Base-by-base conservation (phyloP, 257 asterid genomes). In the Solanum pinnatisectum region DNA sequence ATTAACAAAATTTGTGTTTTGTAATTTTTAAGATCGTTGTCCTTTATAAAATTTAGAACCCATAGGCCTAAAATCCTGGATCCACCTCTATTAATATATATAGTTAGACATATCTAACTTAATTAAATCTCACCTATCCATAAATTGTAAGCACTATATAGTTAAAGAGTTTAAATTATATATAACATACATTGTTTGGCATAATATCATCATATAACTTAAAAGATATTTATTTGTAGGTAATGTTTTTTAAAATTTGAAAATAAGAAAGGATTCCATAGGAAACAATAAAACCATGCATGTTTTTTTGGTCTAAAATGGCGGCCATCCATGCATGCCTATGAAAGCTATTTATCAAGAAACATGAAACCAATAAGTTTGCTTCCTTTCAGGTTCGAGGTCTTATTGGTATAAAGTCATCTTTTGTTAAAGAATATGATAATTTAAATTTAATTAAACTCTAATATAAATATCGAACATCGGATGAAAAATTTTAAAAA, bases 271-370 rank as follows among this genome's bases (percentile, higher is more conserved):
- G 73, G 73, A 25, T 65, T 65, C 35, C 73, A 67, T n/a, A 27
- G 33, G 7, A 65, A 65, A 67, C 35, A 67, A 70, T 33, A 25
- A 36, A 73, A 73, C 27, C 13, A 9, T 73, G 30, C 49, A 36
- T 36, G 49, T 13, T 73, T 87, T 87, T 85, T 71, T 44, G 84
- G 94, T 56, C 65, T 56, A 18, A 90, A 88, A 85, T 92, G 90
- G 88, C 95, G 93, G 95, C 92, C 92, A 90, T 91, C 7, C 2
- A 56, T 73, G 95, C 94, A 91, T 91, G 93, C 92, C 89, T 82
- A 74, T 87, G 23, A 27, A 72, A 32, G 46, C 46, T 72, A 33
- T 35, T 5, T 70, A 15, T 70, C 77, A 30, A 32, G 3, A 15
- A 70, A 70, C 39, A 30, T 30, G 11, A 70, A 70, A 14, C 39